Evolutionary conservation across 306 rosid species (phyloP).

Genomic region (Castanospermum australe): DNA sequence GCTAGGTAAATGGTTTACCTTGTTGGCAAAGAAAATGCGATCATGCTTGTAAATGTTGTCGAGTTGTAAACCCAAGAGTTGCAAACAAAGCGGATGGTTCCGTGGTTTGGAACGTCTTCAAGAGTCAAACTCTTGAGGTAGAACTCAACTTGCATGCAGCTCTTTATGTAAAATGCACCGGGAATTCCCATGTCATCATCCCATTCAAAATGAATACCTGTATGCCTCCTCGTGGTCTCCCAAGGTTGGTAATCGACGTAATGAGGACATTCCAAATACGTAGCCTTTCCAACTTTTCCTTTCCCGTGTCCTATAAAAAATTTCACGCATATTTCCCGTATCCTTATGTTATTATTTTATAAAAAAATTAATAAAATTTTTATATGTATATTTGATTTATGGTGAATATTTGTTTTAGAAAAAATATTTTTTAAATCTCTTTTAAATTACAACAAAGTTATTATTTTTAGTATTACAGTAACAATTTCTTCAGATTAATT

Average conservation of each 20-base stretch:
- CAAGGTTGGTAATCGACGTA: conserved; percentile 35
- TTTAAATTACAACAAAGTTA: no score
- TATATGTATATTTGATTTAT: no score
- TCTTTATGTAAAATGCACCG: conserved; percentile 50
- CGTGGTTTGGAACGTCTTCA: no score
- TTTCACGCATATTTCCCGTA: no score
- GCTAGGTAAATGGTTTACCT: conserved; percentile 26
- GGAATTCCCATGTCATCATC: conserved; percentile 48
- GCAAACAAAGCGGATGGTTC: no score
- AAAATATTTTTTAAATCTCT: no score
- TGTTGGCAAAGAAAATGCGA: conserved; percentile 64
- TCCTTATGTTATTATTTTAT: no score
- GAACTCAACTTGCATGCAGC: conserved; percentile 44
- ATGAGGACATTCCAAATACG: conserved; percentile 42
- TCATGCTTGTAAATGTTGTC: conserved; percentile 13
- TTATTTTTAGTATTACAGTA: no score
- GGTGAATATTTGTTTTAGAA: no score
- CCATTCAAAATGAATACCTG: conserved; percentile 43
- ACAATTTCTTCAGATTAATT: no score
- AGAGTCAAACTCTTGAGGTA: conserved; percentile 54
- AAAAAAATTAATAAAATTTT: no score
- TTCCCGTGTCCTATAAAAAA: conserved; percentile 32
- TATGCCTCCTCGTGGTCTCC: conserved; percentile 32
- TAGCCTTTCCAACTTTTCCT: conserved; percentile 46
- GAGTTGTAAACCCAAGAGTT: conserved; percentile 66